phyloP scores from a whole-genome alignment of 768 basidiomycete species.

The Suillus hirtellus region DNA sequence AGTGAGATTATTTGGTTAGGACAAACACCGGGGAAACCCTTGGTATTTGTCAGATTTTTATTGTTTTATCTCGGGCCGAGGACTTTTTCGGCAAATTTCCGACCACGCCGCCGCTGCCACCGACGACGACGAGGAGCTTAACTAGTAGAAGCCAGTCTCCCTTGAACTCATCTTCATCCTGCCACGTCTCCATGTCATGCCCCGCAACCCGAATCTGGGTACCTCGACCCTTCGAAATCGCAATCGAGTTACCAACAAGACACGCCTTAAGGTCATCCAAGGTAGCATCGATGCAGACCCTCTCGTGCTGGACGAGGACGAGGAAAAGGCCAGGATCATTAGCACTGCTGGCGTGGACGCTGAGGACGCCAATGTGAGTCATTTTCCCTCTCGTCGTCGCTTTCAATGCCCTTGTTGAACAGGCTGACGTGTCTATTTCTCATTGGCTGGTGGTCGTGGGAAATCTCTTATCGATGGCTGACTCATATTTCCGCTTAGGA shows the following conservation, averaged over 20 bases:
- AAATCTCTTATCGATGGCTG: constrained; percentile 54
- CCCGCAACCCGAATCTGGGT: constrained; percentile 76
- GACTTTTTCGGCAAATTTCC: constrained; percentile 65
- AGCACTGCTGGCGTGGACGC: constrained; percentile 87
- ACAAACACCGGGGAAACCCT: constrained; percentile 35
- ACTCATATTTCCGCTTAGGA: constrained; percentile 49
- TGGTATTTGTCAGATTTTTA: constrained; percentile 26
- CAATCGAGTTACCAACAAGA: constrained; percentile 92
- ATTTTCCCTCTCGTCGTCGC: constrained; percentile 34
- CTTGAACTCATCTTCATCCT: constrained; percentile 41
- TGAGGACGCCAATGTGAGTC: constrained; percentile 90
- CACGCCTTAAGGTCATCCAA: constrained; percentile 80
- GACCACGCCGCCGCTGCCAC: constrained; percentile 58
- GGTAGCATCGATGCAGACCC: constrained; percentile 82
- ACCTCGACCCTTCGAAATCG: constrained; percentile 81
- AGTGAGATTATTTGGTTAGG: constrained; percentile 22
- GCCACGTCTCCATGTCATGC: constrained; percentile 76
- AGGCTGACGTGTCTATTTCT: constrained; percentile 41
- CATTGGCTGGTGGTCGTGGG: constrained; percentile 48
- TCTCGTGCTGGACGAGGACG: constrained; percentile 81
- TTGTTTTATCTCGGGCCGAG: constrained; percentile 53
- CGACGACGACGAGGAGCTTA: constrained; percentile 43
- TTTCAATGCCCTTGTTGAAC: constrained; percentile 44
- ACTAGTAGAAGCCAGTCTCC: constrained; percentile 29
- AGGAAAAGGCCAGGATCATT: constrained; percentile 80